A percentile compares a stretch with the other conserved stretches of the same genome.
phyloP scores from a whole-genome alignment of 2,329 filamentous ascomycete genomes.

The Fonsecaea erecta region DNA sequence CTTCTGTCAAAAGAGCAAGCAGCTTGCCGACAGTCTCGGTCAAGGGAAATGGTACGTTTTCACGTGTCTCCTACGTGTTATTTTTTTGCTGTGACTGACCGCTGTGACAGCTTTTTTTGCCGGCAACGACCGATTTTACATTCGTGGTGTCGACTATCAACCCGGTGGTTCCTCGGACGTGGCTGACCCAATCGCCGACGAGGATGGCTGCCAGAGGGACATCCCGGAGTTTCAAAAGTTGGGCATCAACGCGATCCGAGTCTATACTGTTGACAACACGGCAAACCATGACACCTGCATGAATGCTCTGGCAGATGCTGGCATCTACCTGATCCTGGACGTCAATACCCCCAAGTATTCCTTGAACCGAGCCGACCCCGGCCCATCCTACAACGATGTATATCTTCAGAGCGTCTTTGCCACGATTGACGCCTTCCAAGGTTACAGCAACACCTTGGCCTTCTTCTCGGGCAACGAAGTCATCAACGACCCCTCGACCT shows the following conservation, averaged over 20 bases:
- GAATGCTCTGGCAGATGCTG: conserved; percentile 75
- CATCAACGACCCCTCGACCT: conserved; percentile 71
- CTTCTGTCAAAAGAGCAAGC: conserved; percentile 46
- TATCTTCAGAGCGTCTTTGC: conserved; percentile 88
- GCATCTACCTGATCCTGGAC: conserved; percentile 90
- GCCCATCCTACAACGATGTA: conserved; percentile 78
- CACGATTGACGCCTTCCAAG: conserved; percentile 80
- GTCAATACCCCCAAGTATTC: conserved; percentile 92
- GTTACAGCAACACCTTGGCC: conserved; percentile 84
- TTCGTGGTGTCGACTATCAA: conserved; percentile 66
- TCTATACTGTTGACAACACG: conserved; percentile 91
- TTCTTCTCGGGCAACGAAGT: conserved; percentile 86
- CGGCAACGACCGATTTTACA: conserved; percentile 61
- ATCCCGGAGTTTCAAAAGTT: conserved; percentile 81
- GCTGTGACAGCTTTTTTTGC: conserved; percentile 63
- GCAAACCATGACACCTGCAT: conserved; percentile 83
- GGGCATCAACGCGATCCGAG: conserved; percentile 87
- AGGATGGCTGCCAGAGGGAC: conserved; percentile 73
- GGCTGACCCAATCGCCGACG: conserved; percentile 76
- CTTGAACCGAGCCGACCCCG: conserved; percentile 76
- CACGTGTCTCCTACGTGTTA: not conserved
- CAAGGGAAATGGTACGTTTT: conserved; percentile 63
- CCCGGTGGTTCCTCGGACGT: conserved; percentile 66
- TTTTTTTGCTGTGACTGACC: conserved; percentile 19
- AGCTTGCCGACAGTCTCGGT: conserved; percentile 62